Evolutionary conservation across 352 stramenopile species (phyloP), one percentile per base, ranked within the genome.

Genomic region (Globisporangium carolinianum): DNA sequence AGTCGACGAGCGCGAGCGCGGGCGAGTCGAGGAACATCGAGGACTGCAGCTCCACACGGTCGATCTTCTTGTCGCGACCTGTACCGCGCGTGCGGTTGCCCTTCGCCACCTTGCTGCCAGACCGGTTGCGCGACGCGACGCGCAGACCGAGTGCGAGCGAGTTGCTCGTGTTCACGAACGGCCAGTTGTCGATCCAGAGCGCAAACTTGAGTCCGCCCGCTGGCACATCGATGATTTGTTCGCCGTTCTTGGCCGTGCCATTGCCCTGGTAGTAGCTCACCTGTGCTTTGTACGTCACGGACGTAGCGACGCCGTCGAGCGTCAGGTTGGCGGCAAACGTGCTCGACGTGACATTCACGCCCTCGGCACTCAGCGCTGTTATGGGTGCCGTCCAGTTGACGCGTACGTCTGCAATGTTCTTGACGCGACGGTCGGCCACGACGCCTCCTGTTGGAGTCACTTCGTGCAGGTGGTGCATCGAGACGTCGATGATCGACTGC

Each of bases 131-230:
- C 10, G 43, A n/a, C 55, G 24, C 17, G 9, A 53, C 39, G 47
- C 8, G 14, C n/a, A 54, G 36, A 17, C 55, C 47, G 10, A 53
- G 47, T 3, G 8, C 4, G 47, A 39, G 47, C 17, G 47, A 51
- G 55, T 81, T 79, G 36, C 18, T 37, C 9, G 36, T 0, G 10
- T 36, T 35, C 4, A 36, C 12, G 58, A 80, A 81, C 24, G 61
- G 56, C 73, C 73, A 83, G 3, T 12, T 9, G 4, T 32, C 32
- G 10, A 83, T 68, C 17, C 64, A 57, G 18, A 80, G 52, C 3
- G 69, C 65, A 63, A 83, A 80, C 51, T 79, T 83, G 36, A 83
- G 52, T 1, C 63, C 67, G 24, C 69, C 73, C 1, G 66, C 69
- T 38, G 71, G 69, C 0, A 83, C 65, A 11, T 42, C 47, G 10